Conservation (phyloP, 2,329 filamentous ascomycete species). For the Pseudogymnoascus verrucosus region DNA sequence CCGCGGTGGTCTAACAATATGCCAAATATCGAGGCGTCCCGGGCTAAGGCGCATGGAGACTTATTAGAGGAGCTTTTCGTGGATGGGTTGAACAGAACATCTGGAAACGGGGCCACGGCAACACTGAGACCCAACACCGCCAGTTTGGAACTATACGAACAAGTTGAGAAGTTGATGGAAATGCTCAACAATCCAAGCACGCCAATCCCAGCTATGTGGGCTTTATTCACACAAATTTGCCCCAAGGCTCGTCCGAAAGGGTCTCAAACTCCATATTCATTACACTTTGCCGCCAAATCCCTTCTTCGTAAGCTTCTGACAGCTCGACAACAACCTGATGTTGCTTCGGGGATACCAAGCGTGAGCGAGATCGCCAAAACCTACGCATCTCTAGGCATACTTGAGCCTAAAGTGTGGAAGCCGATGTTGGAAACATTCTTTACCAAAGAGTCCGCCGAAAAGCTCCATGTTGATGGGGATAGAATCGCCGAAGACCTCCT, state of each 20-base stretch:
- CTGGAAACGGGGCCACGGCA: conserved; percentile 1
- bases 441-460: not conserved
- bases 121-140: conserved; percentile 10
- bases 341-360: conserved; percentile 20
- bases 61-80: conserved; percentile 27
- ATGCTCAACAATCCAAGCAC: conserved; percentile 19
- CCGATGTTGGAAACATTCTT: conserved; percentile 18
- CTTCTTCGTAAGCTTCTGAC: conserved; percentile 19
- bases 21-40: not conserved
- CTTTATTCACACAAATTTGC: conserved; percentile 27
- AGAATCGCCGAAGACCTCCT: conserved; percentile 20
- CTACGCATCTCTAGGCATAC: conserved; percentile 20
- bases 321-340: conserved; percentile 18
- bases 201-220: conserved; percentile 22
- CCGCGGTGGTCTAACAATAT: not conserved
- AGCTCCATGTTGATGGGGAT: not conserved
- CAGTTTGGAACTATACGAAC: conserved; percentile 21
- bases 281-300: conserved; percentile 13
- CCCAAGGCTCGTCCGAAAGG: conserved; percentile 18
- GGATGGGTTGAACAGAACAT: conserved; percentile 17
- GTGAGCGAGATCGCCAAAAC: conserved; percentile 22
- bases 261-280: conserved; percentile 15
- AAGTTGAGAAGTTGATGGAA: conserved; percentile 20
- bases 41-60: conserved; percentile 15
- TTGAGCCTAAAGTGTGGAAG: conserved; percentile 21